Evolutionary conservation across 176 grass and related monocot species (phyloP).

Genomic region (Oryza brachyantha): DNA sequence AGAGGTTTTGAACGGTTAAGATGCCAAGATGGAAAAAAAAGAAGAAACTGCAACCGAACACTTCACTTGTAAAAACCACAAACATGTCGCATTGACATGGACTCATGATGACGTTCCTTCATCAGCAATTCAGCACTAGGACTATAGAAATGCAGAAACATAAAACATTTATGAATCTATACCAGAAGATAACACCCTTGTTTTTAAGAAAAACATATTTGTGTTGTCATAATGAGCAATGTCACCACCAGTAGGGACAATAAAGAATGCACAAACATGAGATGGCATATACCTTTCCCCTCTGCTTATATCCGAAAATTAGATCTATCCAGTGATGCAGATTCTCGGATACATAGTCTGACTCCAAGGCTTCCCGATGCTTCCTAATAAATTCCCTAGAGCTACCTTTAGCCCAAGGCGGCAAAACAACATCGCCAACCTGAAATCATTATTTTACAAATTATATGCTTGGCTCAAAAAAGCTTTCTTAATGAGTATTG

Average conservation of each 20-base stretch:
- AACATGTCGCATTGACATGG: neutral
- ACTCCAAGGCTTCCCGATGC: conserved; percentile 96
- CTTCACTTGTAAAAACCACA: neutral
- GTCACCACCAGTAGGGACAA: conserved; percentile 8
- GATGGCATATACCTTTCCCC: conserved; percentile 74
- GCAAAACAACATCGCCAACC: conserved; percentile 91
- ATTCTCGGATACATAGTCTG: conserved; percentile 97
- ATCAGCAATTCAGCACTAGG: neutral
- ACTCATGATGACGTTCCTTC: neutral
- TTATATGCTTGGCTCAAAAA: conserved; percentile 20
- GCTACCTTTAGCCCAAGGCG: conserved; percentile 95
- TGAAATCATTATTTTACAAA: conserved; percentile 46
- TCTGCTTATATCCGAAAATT: conserved; percentile 97
- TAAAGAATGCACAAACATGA: conserved; percentile 32
- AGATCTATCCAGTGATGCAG: conserved; percentile 98
- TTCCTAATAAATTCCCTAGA: conserved; percentile 86
- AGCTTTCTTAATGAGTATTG: neutral
- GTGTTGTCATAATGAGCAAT: conserved; percentile 10
- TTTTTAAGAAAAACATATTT: conserved; percentile 25
- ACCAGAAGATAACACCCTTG: neutral
- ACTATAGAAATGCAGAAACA: neutral
- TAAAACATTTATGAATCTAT: neutral
- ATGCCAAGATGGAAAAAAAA: neutral
- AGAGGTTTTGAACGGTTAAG: neutral
- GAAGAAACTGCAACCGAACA: neutral